A percentile compares a stretch with the other conserved stretches of the same genome.
These are phyloP conservation scores for Manihot esculenta DNA, from an alignment of 441 rosid species.

Conservation along the genomic window DNA sequence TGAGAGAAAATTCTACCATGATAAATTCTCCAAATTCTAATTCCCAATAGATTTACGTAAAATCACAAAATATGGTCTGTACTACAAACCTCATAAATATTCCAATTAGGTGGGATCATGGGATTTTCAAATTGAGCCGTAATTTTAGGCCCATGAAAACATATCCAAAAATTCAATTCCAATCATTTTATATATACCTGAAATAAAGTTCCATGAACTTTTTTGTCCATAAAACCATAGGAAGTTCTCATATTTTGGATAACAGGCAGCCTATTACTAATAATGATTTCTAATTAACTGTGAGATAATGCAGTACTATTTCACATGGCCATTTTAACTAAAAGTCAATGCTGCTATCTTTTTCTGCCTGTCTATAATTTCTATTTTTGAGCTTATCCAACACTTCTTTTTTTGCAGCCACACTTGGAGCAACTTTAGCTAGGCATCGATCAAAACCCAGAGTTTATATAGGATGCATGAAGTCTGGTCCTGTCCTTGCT, in stretches of 20 bases:
- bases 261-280: background rate
- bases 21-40: too few species aligned
- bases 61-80: too few species aligned
- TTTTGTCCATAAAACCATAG: background rate
- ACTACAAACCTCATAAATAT: too few species aligned
- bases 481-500: conserved; percentile 85
- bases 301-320: background rate
- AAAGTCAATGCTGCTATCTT: background rate
- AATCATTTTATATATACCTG: too few species aligned
- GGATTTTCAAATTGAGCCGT: too few species aligned
- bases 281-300: background rate
- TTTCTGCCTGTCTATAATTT: background rate
- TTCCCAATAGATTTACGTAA: too few species aligned
- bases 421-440: conserved; percentile 63
- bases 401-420: conserved; percentile 49
- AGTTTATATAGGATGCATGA: conserved; percentile 85
- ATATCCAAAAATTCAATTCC: too few species aligned
- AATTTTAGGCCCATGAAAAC: too few species aligned
- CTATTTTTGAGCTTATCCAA: background rate
- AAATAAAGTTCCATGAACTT: background rate
- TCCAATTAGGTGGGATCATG: too few species aligned
- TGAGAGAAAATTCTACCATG: too few species aligned
- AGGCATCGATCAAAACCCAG: conserved; percentile 66
- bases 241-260: background rate
- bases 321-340: background rate